phyloP scores from a whole-genome alignment of 192 early-diverging fungal species.

The Phycomyces blakesleeanus region DNA sequence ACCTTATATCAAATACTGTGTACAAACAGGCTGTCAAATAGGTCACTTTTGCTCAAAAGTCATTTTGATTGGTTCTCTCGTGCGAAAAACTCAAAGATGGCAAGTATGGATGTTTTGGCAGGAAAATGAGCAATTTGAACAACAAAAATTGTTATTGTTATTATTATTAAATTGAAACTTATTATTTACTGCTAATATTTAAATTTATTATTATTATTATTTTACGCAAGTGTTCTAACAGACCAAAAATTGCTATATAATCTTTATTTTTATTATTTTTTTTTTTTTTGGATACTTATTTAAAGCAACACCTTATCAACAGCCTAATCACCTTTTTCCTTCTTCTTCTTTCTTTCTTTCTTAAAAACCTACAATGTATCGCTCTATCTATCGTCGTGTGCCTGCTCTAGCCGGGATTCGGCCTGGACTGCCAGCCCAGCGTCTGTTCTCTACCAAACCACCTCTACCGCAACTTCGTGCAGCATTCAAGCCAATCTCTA shows the following conservation, averaged over 20 bases:
- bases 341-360: not conserved
- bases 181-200: not conserved
- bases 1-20: not conserved
- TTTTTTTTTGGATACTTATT: constrained; percentile 5
- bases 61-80: constrained; percentile 17
- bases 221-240: not conserved
- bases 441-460: constrained; percentile 6
- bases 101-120: not conserved
- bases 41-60: not conserved
- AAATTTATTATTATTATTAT: not conserved
- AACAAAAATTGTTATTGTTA: too few relatives aligned
- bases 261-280: not conserved
- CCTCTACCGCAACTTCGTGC: not conserved
- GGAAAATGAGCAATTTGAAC: too few relatives aligned
- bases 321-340: too few relatives aligned
- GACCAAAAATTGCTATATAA: constrained; percentile 7
- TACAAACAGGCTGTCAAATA: constrained; percentile 1
- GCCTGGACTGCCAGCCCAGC: not conserved
- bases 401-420: not conserved
- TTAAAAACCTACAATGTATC: not conserved
- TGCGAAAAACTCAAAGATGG: constrained; percentile 12
- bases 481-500: constrained; percentile 12
- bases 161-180: not conserved
- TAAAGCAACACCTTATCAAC: too few relatives aligned
- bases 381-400: constrained; percentile 5